phyloP scores from a whole-genome alignment of 2,329 filamentous ascomycete species.

The Claviceps pusilla region DNA sequence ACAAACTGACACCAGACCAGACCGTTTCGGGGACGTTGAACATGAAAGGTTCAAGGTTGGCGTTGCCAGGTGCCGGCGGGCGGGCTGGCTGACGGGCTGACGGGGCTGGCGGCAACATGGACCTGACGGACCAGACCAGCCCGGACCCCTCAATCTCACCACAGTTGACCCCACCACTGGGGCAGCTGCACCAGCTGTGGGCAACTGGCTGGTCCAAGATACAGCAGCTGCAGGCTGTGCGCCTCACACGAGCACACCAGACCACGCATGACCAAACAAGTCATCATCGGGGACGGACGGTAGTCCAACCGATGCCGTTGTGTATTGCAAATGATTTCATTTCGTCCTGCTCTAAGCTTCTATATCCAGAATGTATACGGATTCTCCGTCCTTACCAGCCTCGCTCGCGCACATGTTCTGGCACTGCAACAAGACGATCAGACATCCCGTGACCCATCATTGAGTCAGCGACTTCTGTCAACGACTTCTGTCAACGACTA shows the following conservation, averaged over 20 bases:
- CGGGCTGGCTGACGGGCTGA: too few relatives aligned
- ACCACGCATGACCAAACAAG: too few relatives aligned
- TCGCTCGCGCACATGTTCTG: neutral
- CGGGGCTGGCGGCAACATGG: too few relatives aligned
- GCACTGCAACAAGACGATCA: neutral
- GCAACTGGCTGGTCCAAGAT: neutral
- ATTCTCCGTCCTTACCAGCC: neutral
- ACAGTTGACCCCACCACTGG: neutral
- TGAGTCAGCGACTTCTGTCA: slow-evolving; percentile 2
- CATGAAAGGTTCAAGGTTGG: neutral
- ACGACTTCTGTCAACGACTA: too few relatives aligned
- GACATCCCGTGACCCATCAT: neutral
- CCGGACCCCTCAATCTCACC: neutral
- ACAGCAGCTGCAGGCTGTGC: neutral
- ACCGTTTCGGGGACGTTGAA: neutral
- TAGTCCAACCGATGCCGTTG: neutral
- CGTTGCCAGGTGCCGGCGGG: too few relatives aligned
- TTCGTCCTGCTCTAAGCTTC: neutral
- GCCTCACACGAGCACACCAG: neutral
- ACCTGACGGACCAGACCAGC: neutral
- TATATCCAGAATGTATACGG: neutral
- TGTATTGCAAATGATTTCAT: neutral
- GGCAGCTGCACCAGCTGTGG: neutral
- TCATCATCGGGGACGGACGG: too few relatives aligned
- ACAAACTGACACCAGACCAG: too few relatives aligned